A percentile compares a stretch with the other conserved stretches of the same genome.
These are phyloP conservation scores for Suhomyces yuchorum DNA, from an alignment of 1,139 yeast genomes.

Conservation along the genomic window DNA sequence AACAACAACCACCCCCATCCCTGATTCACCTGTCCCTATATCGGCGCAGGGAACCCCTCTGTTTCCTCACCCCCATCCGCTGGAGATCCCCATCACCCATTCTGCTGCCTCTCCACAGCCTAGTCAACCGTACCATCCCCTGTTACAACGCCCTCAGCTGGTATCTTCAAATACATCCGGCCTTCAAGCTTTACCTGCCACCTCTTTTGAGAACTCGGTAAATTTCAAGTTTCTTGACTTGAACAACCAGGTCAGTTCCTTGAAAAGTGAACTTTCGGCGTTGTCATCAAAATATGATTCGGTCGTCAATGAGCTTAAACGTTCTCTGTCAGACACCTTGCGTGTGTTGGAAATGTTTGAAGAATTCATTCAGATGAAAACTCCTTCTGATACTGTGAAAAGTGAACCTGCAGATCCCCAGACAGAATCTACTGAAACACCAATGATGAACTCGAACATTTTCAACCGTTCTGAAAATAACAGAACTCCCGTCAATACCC, in stretches of 20 bases:
- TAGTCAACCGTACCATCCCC: constrained; percentile 3
- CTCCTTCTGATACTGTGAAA: constrained; percentile 1
- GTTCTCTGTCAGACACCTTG: constrained; percentile 53
- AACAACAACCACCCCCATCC: constrained; percentile 8
- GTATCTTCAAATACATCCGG: not conserved
- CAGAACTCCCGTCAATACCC: constrained; percentile 18
- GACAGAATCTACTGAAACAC: constrained; percentile 7
- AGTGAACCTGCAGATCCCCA: constrained; percentile 1
- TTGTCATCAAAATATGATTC: constrained; percentile 47
- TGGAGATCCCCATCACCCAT: constrained; percentile 6
- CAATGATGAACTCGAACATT: constrained; percentile 17
- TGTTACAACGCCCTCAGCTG: not conserved
- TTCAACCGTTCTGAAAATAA: constrained; percentile 15
- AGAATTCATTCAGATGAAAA: constrained; percentile 19
- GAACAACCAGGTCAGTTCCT: constrained; percentile 34
- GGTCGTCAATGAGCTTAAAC: constrained; percentile 47
- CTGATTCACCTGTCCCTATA: constrained; percentile 5
- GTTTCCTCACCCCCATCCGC: constrained; percentile 8
- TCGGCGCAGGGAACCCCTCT: constrained; percentile 7
- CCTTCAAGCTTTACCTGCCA: not conserved
- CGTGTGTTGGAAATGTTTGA: constrained; percentile 51
- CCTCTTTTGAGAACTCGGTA: constrained; percentile 28
- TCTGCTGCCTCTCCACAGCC: constrained; percentile 4
- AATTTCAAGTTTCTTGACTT: constrained; percentile 44
- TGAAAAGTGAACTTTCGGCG: constrained; percentile 41